These are phyloP conservation scores for Beta macrorhiza DNA, from an alignment of 179 eudicot species.

Conservation along the genomic window DNA sequence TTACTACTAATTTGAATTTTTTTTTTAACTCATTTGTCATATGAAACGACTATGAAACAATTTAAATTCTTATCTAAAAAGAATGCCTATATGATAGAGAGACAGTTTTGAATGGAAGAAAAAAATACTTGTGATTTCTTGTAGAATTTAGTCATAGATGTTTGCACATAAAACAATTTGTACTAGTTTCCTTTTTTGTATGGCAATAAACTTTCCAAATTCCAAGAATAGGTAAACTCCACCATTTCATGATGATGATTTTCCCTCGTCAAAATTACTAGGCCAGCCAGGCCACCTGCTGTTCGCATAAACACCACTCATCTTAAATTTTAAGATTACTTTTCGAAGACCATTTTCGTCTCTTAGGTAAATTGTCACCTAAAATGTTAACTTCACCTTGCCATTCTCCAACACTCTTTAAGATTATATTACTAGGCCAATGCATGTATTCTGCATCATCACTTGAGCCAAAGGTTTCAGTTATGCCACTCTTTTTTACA, in stretches of 20 bases:
- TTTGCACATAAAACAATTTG: neutral
- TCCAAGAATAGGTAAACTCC: neutral
- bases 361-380: neutral
- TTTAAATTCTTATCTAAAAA: too few relatives aligned
- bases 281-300: neutral
- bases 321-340: neutral
- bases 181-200: neutral
- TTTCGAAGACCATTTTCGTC: neutral
- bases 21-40: too few relatives aligned
- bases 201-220: neutral
- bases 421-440: too few relatives aligned
- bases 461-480: too few relatives aligned
- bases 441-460: too few relatives aligned
- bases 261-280: slow-evolving; percentile 5
- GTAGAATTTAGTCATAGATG: too few relatives aligned
- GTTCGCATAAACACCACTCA: neutral
- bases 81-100: too few relatives aligned
- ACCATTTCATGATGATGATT: neutral
- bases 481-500: too few relatives aligned
- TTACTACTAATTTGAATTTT: too few relatives aligned
- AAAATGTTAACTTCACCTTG: slow-evolving; percentile 5
- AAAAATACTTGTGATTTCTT: too few relatives aligned
- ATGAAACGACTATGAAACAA: too few relatives aligned
- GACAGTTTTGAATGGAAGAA: too few relatives aligned
- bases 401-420: neutral